These are phyloP conservation scores for Linum tenue DNA, from an alignment of 345 rosid genomes.

Conservation along the genomic window DNA sequence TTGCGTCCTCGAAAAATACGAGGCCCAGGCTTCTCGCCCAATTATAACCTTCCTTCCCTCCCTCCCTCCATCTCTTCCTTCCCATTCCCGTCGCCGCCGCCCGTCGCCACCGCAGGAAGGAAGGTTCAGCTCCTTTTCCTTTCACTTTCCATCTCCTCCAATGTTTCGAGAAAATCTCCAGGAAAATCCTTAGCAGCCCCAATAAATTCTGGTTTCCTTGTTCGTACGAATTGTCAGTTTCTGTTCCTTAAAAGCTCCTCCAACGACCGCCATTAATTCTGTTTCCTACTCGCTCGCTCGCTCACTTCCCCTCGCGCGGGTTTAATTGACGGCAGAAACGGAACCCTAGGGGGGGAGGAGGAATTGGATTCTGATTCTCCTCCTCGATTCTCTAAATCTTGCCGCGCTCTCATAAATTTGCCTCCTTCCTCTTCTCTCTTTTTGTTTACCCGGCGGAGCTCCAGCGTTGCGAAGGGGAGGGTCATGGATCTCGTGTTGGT, in stretches of 20 bases:
- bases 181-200: neutral
- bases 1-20: neutral
- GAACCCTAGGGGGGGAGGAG: neutral
- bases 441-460: neutral
- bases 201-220: no score
- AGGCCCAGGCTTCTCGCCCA: neutral
- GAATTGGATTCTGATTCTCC: neutral
- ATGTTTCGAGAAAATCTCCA: no score
- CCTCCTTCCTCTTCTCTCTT: neutral
- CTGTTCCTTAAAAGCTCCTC: neutral
- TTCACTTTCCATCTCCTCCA: no score
- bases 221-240: no score
- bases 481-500: conserved; percentile 45
- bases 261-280: neutral
- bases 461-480: conserved; percentile 1
- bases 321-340: neutral
- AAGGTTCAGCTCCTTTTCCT: no score
- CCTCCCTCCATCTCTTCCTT: neutral
- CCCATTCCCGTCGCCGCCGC: neutral
- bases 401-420: neutral
- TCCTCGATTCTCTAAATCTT: neutral
- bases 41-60: neutral
- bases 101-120: neutral
- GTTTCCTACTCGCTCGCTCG: neutral
- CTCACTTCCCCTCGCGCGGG: neutral